Evolutionary conservation across 352 stramenopile species (phyloP).

Genomic region (Thraustochytrium striatum): DNA sequence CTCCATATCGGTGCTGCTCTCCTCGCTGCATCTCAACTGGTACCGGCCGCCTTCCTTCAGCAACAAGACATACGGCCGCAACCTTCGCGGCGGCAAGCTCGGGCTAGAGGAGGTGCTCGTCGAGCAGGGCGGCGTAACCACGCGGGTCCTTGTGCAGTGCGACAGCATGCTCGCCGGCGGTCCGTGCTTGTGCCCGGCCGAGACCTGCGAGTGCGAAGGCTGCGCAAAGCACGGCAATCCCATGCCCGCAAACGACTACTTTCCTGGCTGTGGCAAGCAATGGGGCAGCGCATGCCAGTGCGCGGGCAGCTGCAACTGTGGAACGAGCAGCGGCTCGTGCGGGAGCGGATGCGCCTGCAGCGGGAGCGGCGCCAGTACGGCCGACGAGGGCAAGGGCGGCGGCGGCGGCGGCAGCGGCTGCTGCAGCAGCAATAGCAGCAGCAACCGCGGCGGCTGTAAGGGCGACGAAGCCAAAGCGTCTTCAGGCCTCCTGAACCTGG

Average conservation of each 20-base stretch:
- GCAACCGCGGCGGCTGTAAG: too few relatives aligned
- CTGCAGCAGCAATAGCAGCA: too few relatives aligned
- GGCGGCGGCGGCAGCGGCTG: too few relatives aligned
- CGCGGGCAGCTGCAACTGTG: background rate
- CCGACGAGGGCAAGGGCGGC: too few relatives aligned
- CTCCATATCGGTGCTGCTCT: constrained; percentile 86
- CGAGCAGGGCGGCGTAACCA: background rate
- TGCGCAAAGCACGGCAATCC: constrained; percentile 10
- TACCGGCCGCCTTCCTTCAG: constrained; percentile 69
- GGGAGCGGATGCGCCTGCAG: too few relatives aligned
- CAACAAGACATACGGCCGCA: constrained; percentile 50
- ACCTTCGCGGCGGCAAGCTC: background rate
- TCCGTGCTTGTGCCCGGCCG: background rate
- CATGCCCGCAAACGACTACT: background rate
- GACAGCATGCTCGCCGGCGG: background rate
- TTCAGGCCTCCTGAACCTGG: too few relatives aligned
- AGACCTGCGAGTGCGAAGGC: constrained; percentile 10
- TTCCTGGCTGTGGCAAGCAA: background rate
- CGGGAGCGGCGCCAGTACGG: too few relatives aligned
- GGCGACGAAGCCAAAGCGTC: too few relatives aligned
- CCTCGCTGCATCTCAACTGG: constrained; percentile 79
- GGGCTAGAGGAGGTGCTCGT: constrained; percentile 10
- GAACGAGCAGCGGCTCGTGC: too few relatives aligned
- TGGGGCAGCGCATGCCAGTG: constrained; percentile 3
- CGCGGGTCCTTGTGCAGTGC: constrained; percentile 6